These are phyloP conservation scores for Epithemia pelagica DNA, from an alignment of 108 stramenopile genomes.

Conservation along the genomic window DNA sequence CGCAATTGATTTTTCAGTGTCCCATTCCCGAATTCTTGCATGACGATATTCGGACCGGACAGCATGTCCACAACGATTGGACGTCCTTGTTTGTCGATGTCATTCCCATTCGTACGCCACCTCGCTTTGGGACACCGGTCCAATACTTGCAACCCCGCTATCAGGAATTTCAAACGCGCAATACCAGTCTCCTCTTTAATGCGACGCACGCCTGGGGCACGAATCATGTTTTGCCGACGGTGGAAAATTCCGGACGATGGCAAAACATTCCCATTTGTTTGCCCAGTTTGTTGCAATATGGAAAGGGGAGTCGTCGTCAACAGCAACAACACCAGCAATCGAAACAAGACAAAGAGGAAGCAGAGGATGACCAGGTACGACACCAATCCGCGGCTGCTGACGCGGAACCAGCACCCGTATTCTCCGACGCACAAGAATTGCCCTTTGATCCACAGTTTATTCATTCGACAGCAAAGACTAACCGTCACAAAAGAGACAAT, in stretches of 20 bases:
- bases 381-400: constrained; percentile 13
- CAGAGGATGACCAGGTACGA: neutral
- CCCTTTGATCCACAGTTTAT: no score
- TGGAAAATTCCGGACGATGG: constrained; percentile 82
- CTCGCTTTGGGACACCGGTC: constrained; percentile 60
- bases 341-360: neutral
- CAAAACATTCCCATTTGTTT: constrained; percentile 73
- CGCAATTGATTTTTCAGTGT: constrained; percentile 75
- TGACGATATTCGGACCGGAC: constrained; percentile 42
- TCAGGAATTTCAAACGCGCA: constrained; percentile 20
- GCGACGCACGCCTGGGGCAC: constrained; percentile 59
- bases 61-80: constrained; percentile 58
- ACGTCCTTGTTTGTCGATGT: constrained; percentile 67
- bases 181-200: constrained; percentile 31
- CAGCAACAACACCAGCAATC: neutral
- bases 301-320: neutral
- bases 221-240: constrained; percentile 55
- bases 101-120: constrained; percentile 79
- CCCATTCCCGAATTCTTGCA: constrained; percentile 56
- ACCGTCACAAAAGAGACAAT: constrained; percentile 15
- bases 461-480: constrained; percentile 10
- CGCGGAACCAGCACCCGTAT: constrained; percentile 14
- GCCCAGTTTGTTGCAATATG: constrained; percentile 44
- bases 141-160: constrained; percentile 61
- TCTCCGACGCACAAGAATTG: no score